Conservation (phyloP, 2,329 filamentous ascomycete species). For the Monosporascus sp. region DNA sequence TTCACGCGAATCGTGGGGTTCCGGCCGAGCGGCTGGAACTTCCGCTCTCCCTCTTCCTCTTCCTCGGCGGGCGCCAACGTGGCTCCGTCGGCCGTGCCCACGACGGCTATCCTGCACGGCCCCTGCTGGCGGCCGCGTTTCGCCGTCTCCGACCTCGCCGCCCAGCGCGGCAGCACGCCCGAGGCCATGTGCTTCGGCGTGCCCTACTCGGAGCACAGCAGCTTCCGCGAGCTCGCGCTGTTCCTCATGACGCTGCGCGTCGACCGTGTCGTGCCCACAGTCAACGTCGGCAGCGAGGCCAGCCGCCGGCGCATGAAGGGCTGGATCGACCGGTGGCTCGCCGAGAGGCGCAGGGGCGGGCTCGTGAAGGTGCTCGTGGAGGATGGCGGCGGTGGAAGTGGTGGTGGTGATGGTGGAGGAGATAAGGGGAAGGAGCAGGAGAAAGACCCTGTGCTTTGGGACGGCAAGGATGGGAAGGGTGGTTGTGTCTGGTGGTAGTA, state of each 20-base stretch:
- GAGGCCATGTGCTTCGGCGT: constrained; percentile 88
- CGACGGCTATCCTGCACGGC: constrained; percentile 46
- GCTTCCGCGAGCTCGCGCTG: constrained; percentile 88
- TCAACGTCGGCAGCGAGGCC: constrained; percentile 66
- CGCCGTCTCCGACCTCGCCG: constrained; percentile 63
- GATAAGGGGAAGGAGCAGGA: constrained; percentile 27
- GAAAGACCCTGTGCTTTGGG: constrained; percentile 28
- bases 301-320: constrained; percentile 55
- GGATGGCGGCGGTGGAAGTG: constrained; percentile 34
- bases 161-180: constrained; percentile 76
- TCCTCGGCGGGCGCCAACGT: constrained; percentile 54
- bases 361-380: constrained; percentile 40
- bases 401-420: constrained; percentile 35
- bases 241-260: constrained; percentile 86
- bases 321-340: constrained; percentile 59
- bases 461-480: constrained; percentile 34
- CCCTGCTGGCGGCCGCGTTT: constrained; percentile 74
- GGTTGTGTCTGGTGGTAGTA: constrained; percentile 35
- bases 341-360: constrained; percentile 52
- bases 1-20: constrained; percentile 89
- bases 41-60: constrained; percentile 53
- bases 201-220: constrained; percentile 93
- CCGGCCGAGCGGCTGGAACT: constrained; percentile 91
- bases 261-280: constrained; percentile 86
- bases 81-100: constrained; percentile 44